Evolutionary conservation across 805 yeast species (phyloP), one percentile per base, ranked within the genome.

Genomic region (Saccharomyces mikatae): DNA sequence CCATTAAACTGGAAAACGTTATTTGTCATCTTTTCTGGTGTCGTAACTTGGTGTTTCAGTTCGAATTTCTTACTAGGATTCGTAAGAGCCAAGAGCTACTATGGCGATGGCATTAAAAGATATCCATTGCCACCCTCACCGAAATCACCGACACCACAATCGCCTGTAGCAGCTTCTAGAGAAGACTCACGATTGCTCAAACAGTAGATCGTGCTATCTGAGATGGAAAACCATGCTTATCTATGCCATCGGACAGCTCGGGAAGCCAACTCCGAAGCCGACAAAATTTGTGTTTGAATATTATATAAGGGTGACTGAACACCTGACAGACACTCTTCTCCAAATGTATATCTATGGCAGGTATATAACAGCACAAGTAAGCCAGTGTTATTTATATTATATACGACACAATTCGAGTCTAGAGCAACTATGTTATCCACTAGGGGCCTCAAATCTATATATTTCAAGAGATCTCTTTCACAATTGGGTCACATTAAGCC

Each of bases 31-130:
- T 59, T 74, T 3, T 58, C 75, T 9, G 70, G 68, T 1, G 56
- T 76, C 10, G 60, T 75, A 0, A 71, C 76, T n/a, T 71, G 80
- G 71, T 63, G 79, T 21, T 86, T 84, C 63, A 73, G 79, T 3
- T 78, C 83, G 28, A 87, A 87, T 63, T 82, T 86, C 58, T 68
- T 80, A 2, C 80, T 83, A 64, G 91, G 91, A 0, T 86, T 82
- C 58, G 71, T 84, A 3, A 71, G 89, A 53, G 89, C 76, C 10
- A 74, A 72, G 54, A 68, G 71, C 6, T 74, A 74, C 54, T 74
- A 74, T 54, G 76, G 76, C 32, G 54, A 54, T 30, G 55, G 57
- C 31, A 46, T 55, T 2, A 58, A 52, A 26, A 56, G 50, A 32
- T 41, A 51, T 27, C 53, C 52, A 13, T n/a, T 47, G 49, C 49